Evolutionary conservation across 352 stramenopile species (phyloP), one percentile per base, ranked within the genome.

Genomic region (Bremia lactucae): DNA sequence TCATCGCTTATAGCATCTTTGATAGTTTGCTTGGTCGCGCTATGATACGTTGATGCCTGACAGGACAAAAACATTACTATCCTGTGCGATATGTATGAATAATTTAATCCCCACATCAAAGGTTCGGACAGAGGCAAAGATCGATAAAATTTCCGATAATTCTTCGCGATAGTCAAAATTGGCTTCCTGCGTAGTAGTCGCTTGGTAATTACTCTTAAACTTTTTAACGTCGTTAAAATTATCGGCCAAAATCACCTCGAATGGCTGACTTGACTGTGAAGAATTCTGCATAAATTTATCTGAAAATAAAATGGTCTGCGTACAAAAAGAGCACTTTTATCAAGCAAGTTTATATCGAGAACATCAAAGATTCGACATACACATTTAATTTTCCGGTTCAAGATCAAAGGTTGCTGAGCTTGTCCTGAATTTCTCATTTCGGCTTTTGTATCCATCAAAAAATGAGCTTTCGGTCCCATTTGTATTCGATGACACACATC

Each of bases 101-200:
- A 33, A 33, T 22, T 25, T 19, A 11, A 18, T 20, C 44, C 42
- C 42, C 43, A 84, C 72, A 25, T 71, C 47, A 42, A 85, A 64
- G 0, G 44, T 46, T 13, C 61, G 52, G 37, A 82, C 53, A 15
- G 55, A 54, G 14, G 59, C 52, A 24, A 84, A 71, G 16, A 26
- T 25, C 5, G 59, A 56, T 14, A 84, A 52, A 36, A 72, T 55
- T 35, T 62, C 57, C 1, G 67, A 63, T n/a, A 84, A 52, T 25
- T 80, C 67, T 42, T 82, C 72, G 22, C 51, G 52, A 19, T 67
- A 76, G 22, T 71, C 59, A 18, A 53, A 57, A 16, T 53, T 52
- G 2, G 44, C 36, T 45, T 57, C 58, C 52, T 67, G 31, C 13
- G 40, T 15, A 14, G 3, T 18, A 6, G 1, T 2, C 28, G 15